Evolutionary conservation across 2,329 filamentous ascomycete genomes (phyloP).

Genomic region (Ascochyta viciae-villosae): DNA sequence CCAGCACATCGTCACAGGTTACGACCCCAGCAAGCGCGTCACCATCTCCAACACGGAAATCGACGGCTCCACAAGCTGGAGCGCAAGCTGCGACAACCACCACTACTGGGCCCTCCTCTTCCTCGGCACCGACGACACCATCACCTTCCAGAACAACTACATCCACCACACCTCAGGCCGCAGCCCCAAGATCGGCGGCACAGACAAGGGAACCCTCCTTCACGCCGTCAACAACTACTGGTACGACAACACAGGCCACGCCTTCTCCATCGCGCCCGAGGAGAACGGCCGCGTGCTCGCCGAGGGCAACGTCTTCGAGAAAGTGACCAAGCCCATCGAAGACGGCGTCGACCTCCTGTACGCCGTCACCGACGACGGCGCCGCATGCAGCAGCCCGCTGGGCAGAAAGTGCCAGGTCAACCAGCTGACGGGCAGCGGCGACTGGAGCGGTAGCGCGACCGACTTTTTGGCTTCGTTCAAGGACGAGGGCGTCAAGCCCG

Average conservation of each 20-base stretch:
- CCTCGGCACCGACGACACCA: slow-evolving; percentile 24
- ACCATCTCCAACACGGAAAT: slow-evolving; percentile 34
- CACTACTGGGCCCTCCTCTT: slow-evolving; percentile 34
- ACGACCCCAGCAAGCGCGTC: slow-evolving; percentile 24
- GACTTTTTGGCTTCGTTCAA: slow-evolving; percentile 16
- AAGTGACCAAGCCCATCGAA: slow-evolving; percentile 15
- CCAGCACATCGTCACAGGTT: slow-evolving; percentile 26
- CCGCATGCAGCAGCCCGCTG: slow-evolving; percentile 15
- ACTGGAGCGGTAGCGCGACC: slow-evolving; percentile 12
- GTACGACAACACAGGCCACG: slow-evolving; percentile 26
- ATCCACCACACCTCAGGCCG: slow-evolving; percentile 34
- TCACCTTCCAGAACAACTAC: slow-evolving; percentile 35
- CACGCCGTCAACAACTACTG: slow-evolving; percentile 32
- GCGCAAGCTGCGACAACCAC: slow-evolving; percentile 29
- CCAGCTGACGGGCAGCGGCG: slow-evolving; percentile 9
- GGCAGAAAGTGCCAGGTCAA: slow-evolving; percentile 20
- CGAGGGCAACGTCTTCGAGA: slow-evolving; percentile 31
- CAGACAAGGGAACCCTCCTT: slow-evolving; percentile 18
- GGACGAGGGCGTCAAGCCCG: slow-evolving; percentile 12
- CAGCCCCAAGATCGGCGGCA: slow-evolving; percentile 28
- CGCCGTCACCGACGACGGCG: slow-evolving; percentile 9
- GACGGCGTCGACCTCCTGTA: slow-evolving; percentile 17
- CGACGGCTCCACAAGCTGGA: slow-evolving; percentile 28
- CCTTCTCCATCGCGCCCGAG: slow-evolving; percentile 16
- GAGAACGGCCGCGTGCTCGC: slow-evolving; percentile 19